phyloP scores from a whole-genome alignment of 176 grass and related monocot species.

The Zea mays region Zm-B73-REFERENCE-NAM-5.0 NC_050098.1:191062001-191062500 shows the following conservation, averaged over 20 bases:
- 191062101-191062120: constrained; percentile 99
- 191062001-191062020: constrained; percentile 89
- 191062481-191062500: constrained; percentile 48
- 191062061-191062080: constrained; percentile 86
- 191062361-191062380: constrained; percentile 62
- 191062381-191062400: constrained; percentile 34
- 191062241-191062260: constrained; percentile 69
- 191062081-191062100: constrained; percentile 99
- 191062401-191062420: constrained; percentile 28
- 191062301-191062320: constrained; percentile 58
- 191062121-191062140: constrained; percentile 79
- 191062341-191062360: constrained; percentile 55
- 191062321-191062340: constrained; percentile 36
- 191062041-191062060: constrained; percentile 69
- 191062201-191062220: constrained; percentile 88
- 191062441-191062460: constrained; percentile 41
- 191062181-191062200: constrained; percentile 91
- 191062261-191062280: constrained; percentile 79
- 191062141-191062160: constrained; percentile 76
- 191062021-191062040: constrained; percentile 85
- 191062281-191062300: constrained; percentile 76
- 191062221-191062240: constrained; percentile 75
- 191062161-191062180: constrained; percentile 93
- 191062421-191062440: constrained; percentile 25
- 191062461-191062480: constrained; percentile 36